Percentiles rank a stretch among this genome's conserved stretches.
Conservation (phyloP, 148 eudicot species). For the Diospyros kaki region DNA sequence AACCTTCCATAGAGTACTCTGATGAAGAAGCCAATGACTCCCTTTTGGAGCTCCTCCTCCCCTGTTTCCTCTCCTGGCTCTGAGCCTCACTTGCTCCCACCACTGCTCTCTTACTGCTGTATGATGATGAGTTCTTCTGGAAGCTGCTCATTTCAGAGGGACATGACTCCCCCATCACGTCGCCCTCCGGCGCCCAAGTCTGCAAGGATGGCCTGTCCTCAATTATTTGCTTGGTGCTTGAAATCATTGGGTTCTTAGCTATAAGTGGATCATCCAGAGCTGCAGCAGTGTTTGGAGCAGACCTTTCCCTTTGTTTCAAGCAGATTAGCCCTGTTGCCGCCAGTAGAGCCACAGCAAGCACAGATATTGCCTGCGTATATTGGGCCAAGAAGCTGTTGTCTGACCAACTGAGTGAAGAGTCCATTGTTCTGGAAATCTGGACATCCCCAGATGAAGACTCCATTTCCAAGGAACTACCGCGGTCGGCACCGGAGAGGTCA, state of each 20-base stretch:
- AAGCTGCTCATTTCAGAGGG: slow-evolving; percentile 79
- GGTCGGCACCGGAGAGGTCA: background rate
- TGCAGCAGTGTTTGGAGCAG: background rate
- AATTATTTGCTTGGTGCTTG: background rate
- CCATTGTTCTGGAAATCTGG: background rate
- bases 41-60: slow-evolving; percentile 44
- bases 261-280: slow-evolving; percentile 13
- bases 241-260: slow-evolving; percentile 9
- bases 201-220: slow-evolving; percentile 3
- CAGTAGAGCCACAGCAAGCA: slow-evolving; percentile 24
- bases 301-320: slow-evolving; percentile 17
- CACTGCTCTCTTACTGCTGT: slow-evolving; percentile 22
- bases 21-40: slow-evolving; percentile 88
- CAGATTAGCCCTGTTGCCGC: slow-evolving; percentile 24
- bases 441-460: background rate
- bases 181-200: slow-evolving; percentile 40
- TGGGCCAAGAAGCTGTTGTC: slow-evolving; percentile 1
- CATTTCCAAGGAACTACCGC: slow-evolving; percentile 6
- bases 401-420: background rate
- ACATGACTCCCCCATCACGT: slow-evolving; percentile 48
- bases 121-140: slow-evolving; percentile 28
- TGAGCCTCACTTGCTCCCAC: slow-evolving; percentile 43
- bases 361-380: slow-evolving; percentile 13
- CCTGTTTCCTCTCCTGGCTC: slow-evolving; percentile 40
- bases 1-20: slow-evolving; percentile 39